A percentile compares a stretch with the other conserved stretches of the same genome.
These are phyloP conservation scores for Venturia aucupariae DNA, from an alignment of 2,329 filamentous ascomycete species.

Conservation along the genomic window DNA sequence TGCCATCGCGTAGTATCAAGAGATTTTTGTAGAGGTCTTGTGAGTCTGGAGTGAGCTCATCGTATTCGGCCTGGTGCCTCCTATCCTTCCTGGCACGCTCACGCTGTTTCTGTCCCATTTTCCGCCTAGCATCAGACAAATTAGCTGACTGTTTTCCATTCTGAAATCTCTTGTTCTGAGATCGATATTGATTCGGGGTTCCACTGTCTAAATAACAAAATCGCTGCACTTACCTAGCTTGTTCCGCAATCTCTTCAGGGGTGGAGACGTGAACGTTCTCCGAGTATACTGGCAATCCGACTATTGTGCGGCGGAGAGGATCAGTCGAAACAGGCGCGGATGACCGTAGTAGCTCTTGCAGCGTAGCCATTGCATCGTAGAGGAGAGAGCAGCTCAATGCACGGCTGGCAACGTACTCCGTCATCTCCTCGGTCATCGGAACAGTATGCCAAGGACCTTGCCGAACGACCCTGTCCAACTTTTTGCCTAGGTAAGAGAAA, in stretches of 20 bases:
- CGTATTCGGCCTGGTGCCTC: background rate
- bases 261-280: background rate
- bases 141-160: no score
- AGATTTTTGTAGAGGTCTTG: background rate
- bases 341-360: background rate
- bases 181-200: no score
- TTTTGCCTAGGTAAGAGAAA: background rate
- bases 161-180: no score
- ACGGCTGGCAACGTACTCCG: background rate
- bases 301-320: background rate
- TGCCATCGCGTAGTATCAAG: background rate
- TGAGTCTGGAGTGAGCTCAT: background rate
- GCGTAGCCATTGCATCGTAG: background rate
- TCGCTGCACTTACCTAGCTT: no score
- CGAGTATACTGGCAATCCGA: background rate
- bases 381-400: background rate
- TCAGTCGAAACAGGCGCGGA: background rate
- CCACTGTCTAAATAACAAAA: no score
- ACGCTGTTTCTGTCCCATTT: background rate
- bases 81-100: background rate
- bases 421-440: background rate
- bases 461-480: background rate
- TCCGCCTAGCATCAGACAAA: background rate
- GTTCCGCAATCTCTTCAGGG: background rate
- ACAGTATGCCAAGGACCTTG: background rate